phyloP scores from a whole-genome alignment of 495 filamentous ascomycete genomes.

The Penicillium cosmopolitanum region DNA sequence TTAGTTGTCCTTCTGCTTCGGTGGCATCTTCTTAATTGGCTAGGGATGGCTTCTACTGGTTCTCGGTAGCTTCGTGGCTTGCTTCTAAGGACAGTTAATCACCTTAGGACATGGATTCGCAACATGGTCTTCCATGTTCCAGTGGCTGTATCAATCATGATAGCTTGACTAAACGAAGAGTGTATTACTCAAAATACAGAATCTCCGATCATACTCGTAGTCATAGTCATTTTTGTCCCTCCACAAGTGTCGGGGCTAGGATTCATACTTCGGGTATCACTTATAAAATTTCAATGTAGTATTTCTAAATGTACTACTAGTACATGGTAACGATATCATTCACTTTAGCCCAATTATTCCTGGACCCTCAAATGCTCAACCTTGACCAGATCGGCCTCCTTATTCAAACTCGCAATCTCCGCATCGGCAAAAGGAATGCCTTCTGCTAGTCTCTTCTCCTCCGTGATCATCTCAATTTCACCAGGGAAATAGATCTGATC shows the following conservation, averaged over 20 bases:
- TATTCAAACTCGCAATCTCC: slow-evolving; percentile 68
- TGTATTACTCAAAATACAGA: too few species aligned
- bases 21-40: background rate
- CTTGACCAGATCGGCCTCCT: slow-evolving; percentile 63
- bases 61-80: background rate
- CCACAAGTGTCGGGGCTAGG: too few species aligned
- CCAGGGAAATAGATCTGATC: slow-evolving; percentile 79
- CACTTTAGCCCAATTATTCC: background rate
- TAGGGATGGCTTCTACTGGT: background rate
- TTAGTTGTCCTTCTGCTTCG: background rate
- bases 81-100: background rate
- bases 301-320: too few species aligned
- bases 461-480: slow-evolving; percentile 69
- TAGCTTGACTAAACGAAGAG: too few species aligned
- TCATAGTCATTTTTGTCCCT: too few species aligned
- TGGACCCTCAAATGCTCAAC: slow-evolving; percentile 33
- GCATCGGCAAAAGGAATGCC: slow-evolving; percentile 70
- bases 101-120: background rate
- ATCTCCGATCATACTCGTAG: too few species aligned
- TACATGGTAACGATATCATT: too few species aligned
- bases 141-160: background rate
- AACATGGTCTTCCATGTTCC: background rate
- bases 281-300: too few species aligned
- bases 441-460: slow-evolving; percentile 54
- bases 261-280: too few species aligned